Evolutionary conservation across 495 filamentous ascomycete genomes (phyloP), one percentile per base, ranked within the genome.

Genomic region (Choiromyces venosus): DNA sequence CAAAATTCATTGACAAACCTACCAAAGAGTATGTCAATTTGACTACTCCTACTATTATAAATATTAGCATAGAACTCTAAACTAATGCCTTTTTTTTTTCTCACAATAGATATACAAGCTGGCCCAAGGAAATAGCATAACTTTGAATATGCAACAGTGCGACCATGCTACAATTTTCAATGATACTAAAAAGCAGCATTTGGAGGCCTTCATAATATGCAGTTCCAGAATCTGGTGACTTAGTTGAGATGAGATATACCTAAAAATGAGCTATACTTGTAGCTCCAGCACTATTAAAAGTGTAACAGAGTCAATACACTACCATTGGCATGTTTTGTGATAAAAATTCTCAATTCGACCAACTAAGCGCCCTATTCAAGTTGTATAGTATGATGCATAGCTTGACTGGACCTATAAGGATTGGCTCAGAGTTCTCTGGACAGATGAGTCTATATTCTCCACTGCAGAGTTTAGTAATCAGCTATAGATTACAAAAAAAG

Each of bases 361-460:
- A 19, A 18, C 9, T 25, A 68, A 44, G n/a, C 29, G 29, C 8
- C 42, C n/a, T 1, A 76, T 69, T 36, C 37, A 52, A 56, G 0
- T 76, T 33, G 4, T 61, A 4, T 77, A 14, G 36, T 56, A n/a
- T 70, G 29, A 65, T 29, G 29, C 56, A 37, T 14, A 74, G 14
- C 36, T 67, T 2, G 16, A 40, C 39, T 77, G 68, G 72, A 66
- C 61, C 37, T 70, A 68, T 44, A 38, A 77, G 16, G 25, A 72
- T 25, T 74, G 72, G 68, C 44, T 8, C 35, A 33, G 65, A 44
- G 38, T 71, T 42, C 5, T 77, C 33, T 77, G 72, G 72, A 74
- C 72, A 29, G 68, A 74, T 42, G 68, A 77, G 66, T 74, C 72
- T 66, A 56, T 40, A 12, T 74, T 69, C 68, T 70, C 64, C 7